These are phyloP conservation scores for Musa balbisiana DNA, from an alignment of 202 grass and related monocot species.

Conservation along the genomic window DNA sequence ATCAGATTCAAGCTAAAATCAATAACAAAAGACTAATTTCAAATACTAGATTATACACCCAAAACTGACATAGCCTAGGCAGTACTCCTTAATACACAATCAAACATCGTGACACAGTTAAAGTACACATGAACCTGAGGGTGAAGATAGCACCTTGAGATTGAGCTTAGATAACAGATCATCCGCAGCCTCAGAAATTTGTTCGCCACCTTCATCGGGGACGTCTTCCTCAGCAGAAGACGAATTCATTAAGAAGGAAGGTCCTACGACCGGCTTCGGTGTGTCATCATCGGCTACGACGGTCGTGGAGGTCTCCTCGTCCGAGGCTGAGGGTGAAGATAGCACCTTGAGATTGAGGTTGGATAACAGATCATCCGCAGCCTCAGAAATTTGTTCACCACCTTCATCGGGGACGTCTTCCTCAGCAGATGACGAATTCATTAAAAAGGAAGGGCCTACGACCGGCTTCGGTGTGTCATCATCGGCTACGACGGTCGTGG, in stretches of 20 bases:
- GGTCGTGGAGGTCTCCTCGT: neutral
- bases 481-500: neutral
- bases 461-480: neutral
- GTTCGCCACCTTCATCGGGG: neutral
- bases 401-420: no score
- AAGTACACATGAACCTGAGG: neutral
- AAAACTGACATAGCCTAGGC: no score
- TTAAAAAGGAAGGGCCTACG: neutral
- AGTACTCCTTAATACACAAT: neutral
- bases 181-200: neutral
- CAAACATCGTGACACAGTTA: neutral
- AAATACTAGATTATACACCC: no score
- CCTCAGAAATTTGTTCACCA: neutral
- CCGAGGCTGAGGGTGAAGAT: neutral
- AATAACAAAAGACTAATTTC: no score
- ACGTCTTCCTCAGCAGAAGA: neutral
- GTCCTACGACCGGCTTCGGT: neutral
- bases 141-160: constrained; percentile 1
- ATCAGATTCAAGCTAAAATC: no score
- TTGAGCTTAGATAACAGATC: constrained; percentile 5
- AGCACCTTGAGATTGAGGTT: constrained; percentile 14
- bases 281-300: neutral
- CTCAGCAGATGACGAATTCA: neutral
- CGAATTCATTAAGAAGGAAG: neutral
- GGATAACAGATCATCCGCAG: neutral